Conservation (phyloP, 805 yeast species). For the Saturnispora saitoi region DNA sequence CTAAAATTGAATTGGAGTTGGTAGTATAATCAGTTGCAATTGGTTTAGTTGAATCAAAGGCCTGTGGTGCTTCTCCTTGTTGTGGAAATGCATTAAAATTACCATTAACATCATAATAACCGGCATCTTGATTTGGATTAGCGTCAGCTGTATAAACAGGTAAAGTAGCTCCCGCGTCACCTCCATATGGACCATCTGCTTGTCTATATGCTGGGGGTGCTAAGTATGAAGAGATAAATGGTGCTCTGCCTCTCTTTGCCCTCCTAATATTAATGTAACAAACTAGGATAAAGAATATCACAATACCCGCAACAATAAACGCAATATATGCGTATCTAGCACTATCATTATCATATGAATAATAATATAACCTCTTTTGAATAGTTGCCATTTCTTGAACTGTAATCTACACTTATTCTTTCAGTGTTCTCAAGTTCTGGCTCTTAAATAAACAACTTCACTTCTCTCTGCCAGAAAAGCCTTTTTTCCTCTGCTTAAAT, state of each 20-base stretch:
- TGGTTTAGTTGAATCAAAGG: neutral
- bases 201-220: conserved; percentile 67
- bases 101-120: conserved; percentile 64
- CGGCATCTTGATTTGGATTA: conserved; percentile 62
- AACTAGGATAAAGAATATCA: conserved; percentile 41
- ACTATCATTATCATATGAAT: conserved; percentile 2
- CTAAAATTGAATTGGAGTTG: too few relatives aligned
- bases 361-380: neutral
- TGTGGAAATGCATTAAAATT: conserved; percentile 28
- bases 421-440: too few relatives aligned
- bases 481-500: neutral
- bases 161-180: conserved; percentile 30
- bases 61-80: neutral
- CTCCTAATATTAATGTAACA: conserved; percentile 49
- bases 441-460: too few relatives aligned
- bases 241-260: conserved; percentile 42
- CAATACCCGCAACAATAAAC: conserved; percentile 41
- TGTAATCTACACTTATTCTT: neutral
- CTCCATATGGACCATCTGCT: conserved; percentile 43
- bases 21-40: neutral
- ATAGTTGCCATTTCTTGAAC: neutral
- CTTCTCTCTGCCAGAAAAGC: too few relatives aligned
- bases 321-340: conserved; percentile 64
- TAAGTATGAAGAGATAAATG: conserved; percentile 49
- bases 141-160: conserved; percentile 64